These are phyloP conservation scores for Trichophyton verrucosum DNA, from an alignment of 2,329 filamentous ascomycete species.

Conservation along the genomic window DNA sequence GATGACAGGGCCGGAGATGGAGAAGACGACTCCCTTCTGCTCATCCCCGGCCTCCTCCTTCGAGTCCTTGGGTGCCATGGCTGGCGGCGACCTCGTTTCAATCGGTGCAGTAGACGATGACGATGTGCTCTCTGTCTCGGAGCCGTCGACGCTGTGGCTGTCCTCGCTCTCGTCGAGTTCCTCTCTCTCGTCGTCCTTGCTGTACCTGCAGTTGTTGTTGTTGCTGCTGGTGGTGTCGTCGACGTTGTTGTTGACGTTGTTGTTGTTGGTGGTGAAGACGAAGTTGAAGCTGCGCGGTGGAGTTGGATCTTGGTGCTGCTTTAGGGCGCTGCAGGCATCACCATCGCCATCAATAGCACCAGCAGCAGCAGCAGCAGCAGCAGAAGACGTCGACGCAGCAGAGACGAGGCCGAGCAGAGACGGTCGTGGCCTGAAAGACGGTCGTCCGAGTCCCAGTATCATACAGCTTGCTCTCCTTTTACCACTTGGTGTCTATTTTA, in stretches of 20 bases:
- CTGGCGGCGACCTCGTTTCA: conserved; percentile 15
- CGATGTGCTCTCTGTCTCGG: conserved; percentile 12
- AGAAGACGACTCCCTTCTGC: conserved; percentile 55
- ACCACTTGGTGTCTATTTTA: background rate
- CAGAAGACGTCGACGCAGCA: background rate
- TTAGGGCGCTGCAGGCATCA: background rate
- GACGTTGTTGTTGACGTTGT: conserved; percentile 15
- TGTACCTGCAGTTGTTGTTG: conserved; percentile 20
- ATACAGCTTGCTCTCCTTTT: conserved; percentile 27
- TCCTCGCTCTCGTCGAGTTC: background rate
- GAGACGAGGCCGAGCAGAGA: conserved; percentile 51
- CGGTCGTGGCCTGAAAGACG: conserved; percentile 46
- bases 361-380: too few species aligned
- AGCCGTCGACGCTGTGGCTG: background rate
- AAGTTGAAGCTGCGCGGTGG: conserved; percentile 30
- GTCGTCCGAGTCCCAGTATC: conserved; percentile 43
- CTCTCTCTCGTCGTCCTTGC: conserved; percentile 14
- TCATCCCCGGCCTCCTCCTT: conserved; percentile 40
- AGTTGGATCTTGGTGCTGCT: conserved; percentile 18
- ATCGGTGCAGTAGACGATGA: conserved; percentile 10
- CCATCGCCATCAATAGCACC: background rate
- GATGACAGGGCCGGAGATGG: conserved; percentile 74
- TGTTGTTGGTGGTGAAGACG: conserved; percentile 29
- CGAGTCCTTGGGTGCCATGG: conserved; percentile 34
- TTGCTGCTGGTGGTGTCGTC: conserved; percentile 19